Conservation (phyloP, 2,329 filamentous ascomycete species). For the Dothistroma septosporum region DNA sequence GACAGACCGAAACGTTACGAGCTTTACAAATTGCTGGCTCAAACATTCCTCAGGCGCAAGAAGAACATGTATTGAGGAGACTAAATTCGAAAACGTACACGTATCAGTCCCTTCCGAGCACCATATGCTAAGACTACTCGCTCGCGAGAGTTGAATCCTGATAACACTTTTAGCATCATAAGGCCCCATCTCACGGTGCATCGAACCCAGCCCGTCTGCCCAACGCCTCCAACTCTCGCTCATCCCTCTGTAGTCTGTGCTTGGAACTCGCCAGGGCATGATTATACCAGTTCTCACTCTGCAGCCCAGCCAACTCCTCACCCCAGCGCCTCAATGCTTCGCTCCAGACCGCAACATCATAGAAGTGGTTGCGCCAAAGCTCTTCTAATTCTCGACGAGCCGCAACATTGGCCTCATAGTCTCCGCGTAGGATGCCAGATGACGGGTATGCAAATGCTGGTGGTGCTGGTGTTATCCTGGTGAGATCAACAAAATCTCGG, state of each 20-base stretch:
- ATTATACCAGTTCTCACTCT: not conserved
- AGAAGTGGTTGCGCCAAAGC: not conserved
- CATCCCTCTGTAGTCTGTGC: not conserved
- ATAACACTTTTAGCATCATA: not conserved
- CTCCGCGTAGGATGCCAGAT: not conserved
- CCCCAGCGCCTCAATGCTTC: not conserved
- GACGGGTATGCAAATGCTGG: not conserved
- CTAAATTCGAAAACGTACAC: too few relatives aligned
- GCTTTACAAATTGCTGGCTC: too few relatives aligned
- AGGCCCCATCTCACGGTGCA: not conserved
- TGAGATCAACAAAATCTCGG: not conserved
- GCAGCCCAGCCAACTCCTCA: not conserved
- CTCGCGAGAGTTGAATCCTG: too few relatives aligned
- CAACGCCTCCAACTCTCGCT: not conserved
- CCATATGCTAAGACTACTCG: too few relatives aligned
- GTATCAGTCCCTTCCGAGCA: too few relatives aligned
- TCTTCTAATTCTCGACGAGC: not conserved
- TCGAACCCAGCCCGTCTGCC: not conserved
- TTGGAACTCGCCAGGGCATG: not conserved
- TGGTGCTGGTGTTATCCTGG: not conserved
- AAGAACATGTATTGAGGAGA: too few relatives aligned
- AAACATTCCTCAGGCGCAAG: too few relatives aligned
- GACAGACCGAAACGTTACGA: too few relatives aligned
- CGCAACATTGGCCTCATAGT: not conserved
- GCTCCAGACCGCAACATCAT: not conserved